Base-by-base conservation (phyloP, 2,329 filamentous ascomycete species). In the Aspergillus viridinutans region DNA sequence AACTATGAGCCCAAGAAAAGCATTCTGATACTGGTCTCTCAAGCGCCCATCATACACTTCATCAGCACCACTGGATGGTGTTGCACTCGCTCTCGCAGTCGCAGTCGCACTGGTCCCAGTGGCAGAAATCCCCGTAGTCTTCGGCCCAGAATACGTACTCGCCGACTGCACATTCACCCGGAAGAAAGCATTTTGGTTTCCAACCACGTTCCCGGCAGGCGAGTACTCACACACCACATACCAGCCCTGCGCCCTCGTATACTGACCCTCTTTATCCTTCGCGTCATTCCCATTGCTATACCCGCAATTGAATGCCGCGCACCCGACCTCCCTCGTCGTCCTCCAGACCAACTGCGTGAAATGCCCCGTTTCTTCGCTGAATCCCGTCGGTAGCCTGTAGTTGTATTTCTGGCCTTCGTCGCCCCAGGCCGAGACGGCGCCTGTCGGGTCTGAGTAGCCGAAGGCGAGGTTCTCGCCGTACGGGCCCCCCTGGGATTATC, bases 271-370 rank as follows among this genome's bases (percentile, higher is more conserved):
- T 21, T 45, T 25, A 8, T 49, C 59, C 54, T 56, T 64, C 56
- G 42, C 45, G 21, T 52, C 38, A 10, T 43, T 55, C 35, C 25
- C 54, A n/a, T 53, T 28, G 10, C 56, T 58, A 52, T 72, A 74
- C 49, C 74, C 69, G 56, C 80, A 82, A 60, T 76, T 64, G 17
- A 72, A 67, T 43, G 72, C 71, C 26, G 71, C 82, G 61, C 82
- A 90, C 0, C 86, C 85, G 0, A 88, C 81, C 35, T 78, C 75
- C 6, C 75, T 84, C 1, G 85, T 89, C 25, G 76, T 71, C 70
- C 81, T 84, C 88, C 88, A 90, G 5, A 90, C 87, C 6, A 90
- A 71, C 76, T 90, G 87, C 1, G 87, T 88, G 64, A 90, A 90
- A 69, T 90, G 87, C 0, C 87, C 88, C 20, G 87, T 89, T 35